Conservation (phyloP, 2,329 filamentous ascomycete species). For the Pseudogymnoascus destructans region DNA sequence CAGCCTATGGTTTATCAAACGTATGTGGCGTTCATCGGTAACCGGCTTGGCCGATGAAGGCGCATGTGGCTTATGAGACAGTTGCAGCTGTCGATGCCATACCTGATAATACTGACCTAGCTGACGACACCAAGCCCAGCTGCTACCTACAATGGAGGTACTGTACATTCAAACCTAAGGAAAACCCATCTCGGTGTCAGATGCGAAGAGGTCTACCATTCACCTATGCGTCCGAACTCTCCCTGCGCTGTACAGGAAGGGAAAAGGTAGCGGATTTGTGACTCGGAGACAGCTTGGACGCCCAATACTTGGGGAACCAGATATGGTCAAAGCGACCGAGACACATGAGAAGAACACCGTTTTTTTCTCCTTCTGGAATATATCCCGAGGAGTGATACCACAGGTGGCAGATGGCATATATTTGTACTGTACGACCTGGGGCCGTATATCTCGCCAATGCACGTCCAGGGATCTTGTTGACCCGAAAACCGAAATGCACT, state of each 20-base stretch:
- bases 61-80: slow-evolving; percentile 2
- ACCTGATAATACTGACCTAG: neutral
- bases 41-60: neutral
- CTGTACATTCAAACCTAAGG: neutral
- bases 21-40: neutral
- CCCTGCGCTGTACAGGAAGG: neutral
- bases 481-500: neutral
- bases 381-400: neutral
- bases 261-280: neutral
- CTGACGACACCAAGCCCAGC: neutral
- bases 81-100: neutral
- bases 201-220: neutral
- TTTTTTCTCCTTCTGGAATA: neutral
- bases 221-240: neutral
- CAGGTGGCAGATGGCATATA: neutral
- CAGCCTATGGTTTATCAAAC: neutral
- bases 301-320: neutral
- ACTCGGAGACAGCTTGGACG: neutral
- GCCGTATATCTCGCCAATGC: neutral
- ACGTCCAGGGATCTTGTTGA: neutral
- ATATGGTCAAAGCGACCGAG: neutral
- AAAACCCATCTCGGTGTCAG: neutral
- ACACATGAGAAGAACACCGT: neutral
- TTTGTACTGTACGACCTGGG: neutral
- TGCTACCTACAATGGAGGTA: neutral